Base-by-base conservation (phyloP, 2,329 filamentous ascomycete genomes). In the Microdochium bolleyi region DNA sequence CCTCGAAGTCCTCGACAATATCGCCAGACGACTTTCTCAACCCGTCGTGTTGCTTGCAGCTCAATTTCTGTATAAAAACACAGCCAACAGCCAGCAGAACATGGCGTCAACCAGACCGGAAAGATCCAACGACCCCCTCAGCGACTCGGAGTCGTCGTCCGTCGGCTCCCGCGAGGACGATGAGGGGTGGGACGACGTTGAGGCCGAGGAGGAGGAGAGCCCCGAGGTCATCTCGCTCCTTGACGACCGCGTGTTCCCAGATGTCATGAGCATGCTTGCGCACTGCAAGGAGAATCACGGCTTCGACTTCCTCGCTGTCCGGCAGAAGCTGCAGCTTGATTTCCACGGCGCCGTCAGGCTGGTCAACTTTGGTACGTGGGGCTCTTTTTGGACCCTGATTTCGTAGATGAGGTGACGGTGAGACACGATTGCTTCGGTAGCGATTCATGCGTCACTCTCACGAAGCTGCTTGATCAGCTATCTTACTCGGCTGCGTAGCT, bases 331-430 rank as follows among this genome's bases (percentile, higher is more conserved):
- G 64, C 76, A 72, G 22, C 74, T 91, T 48, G 87, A 92, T 62
- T 90, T 91, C 60, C 78, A 89, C 55, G 87, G 83, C 25, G 81
- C 78, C 54, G 82, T 92, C 61, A 90, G 85, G 68, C 73, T 92
- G 32, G 82, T 91, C 65, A 92, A 92, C 65, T 90, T 83, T 61
- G 68, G 75, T 78, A 46, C 41, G 41, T 46, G 21, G 41, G 21
- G 41, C n/a, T 13, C 16, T n/a, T 41, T 55, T 41, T 7, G 19
- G n/a, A 16, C 16, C 30, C 9, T 48, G 44, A 19, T 24, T n/a
- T n/a, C n/a, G n/a, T n/a, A n/a, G n/a, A n/a, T n/a, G n/a, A n/a
- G n/a, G n/a, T n/a, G n/a, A n/a, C n/a, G n/a, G n/a, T n/a, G n/a
- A n/a, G n/a, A n/a, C n/a, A n/a, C n/a, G n/a, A n/a, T n/a, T n/a